Conservation (phyloP, 1,139 yeast genomes). For the Candida frijolesensis region DNA sequence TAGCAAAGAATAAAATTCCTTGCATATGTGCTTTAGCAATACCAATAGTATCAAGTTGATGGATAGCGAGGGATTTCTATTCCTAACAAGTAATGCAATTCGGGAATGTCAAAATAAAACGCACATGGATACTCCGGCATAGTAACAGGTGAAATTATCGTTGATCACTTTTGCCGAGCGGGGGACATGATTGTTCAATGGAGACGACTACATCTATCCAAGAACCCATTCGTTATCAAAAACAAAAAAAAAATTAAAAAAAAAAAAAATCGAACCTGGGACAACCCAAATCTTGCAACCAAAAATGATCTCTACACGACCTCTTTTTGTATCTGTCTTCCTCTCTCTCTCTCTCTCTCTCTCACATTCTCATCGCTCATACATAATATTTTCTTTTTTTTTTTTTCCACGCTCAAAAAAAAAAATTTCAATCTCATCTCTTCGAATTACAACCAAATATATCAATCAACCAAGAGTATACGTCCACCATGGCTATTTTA, state of each 20-base stretch:
- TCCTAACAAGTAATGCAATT: too few species aligned
- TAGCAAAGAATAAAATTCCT: too few species aligned
- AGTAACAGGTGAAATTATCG: too few species aligned
- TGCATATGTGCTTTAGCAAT: not conserved
- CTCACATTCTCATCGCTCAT: not conserved
- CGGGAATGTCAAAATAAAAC: not conserved
- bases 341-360: not conserved
- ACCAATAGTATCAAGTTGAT: not conserved
- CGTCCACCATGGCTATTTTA: slow-evolving; percentile 46
- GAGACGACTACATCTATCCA: too few species aligned
- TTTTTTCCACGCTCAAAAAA: not conserved
- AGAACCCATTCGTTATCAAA: too few species aligned
- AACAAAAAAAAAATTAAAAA: not conserved
- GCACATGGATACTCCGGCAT: not conserved
- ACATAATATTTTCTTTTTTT: not conserved
- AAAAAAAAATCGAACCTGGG: not conserved
- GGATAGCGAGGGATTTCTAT: not conserved
- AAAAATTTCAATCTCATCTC: slow-evolving; percentile 7
- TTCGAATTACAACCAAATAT: not conserved
- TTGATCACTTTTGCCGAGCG: too few species aligned
- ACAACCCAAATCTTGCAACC: not conserved
- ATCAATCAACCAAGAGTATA: not conserved
- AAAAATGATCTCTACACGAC: not conserved
- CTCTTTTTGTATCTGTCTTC: not conserved
- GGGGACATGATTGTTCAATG: not conserved